These are phyloP conservation scores for Hylodesmum podocarpum DNA, from an alignment of 306 rosid species.

Conservation along the genomic window DNA sequence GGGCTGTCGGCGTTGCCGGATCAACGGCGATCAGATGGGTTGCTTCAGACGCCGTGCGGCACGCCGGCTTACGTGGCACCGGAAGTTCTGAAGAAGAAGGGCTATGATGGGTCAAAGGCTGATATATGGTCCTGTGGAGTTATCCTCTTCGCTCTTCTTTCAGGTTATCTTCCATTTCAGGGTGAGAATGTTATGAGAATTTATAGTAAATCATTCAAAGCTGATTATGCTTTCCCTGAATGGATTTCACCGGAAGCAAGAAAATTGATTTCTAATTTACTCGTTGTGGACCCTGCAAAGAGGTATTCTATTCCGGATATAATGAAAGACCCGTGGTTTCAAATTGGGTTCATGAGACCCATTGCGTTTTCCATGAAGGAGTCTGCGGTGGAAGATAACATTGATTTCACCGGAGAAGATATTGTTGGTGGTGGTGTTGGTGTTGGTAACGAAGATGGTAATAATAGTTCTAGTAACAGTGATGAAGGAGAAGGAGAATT, in stretches of 20 bases:
- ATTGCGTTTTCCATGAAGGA: conserved; percentile 47
- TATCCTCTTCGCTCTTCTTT: conserved; percentile 60
- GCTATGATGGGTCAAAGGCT: conserved; percentile 76
- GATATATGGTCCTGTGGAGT: conserved; percentile 94
- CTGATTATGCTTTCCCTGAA: conserved; percentile 53
- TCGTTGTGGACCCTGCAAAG: conserved; percentile 65
- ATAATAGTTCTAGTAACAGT: neutral
- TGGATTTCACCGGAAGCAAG: conserved; percentile 66
- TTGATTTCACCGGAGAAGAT: conserved; percentile 25
- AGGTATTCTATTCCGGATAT: conserved; percentile 58
- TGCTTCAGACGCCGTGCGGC: conserved; percentile 82
- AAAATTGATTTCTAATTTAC: conserved; percentile 50
- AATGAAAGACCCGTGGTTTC: conserved; percentile 68
- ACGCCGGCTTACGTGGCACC: conserved; percentile 92
- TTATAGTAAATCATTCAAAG: conserved; percentile 74
- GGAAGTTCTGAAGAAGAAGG: conserved; percentile 69
- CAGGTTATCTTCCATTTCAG: conserved; percentile 67
- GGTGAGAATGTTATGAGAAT: conserved; percentile 69
- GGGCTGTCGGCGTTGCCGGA: conserved; percentile 80
- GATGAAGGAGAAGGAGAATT: neutral
- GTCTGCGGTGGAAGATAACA: neutral
- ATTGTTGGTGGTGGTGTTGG: neutral
- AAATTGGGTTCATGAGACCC: conserved; percentile 49
- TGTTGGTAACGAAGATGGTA: too few relatives aligned
- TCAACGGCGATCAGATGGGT: conserved; percentile 63